phyloP scores from a whole-genome alignment of 139 green algal genomes.

The Chlorella sp. region DNA sequence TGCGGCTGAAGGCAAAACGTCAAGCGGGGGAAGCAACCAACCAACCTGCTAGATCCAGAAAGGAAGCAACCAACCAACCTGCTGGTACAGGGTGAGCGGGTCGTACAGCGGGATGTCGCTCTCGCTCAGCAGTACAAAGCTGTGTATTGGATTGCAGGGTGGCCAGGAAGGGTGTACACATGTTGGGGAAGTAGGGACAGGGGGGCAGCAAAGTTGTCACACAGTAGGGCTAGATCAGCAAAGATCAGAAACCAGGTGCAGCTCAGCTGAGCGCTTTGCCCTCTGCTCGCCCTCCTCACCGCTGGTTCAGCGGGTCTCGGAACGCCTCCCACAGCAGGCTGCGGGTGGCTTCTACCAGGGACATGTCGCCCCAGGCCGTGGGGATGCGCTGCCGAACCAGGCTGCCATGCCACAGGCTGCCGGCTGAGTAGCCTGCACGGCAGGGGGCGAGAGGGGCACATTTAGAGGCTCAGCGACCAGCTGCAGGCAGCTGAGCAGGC shows the following conservation, averaged over 20 bases:
- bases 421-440: conserved; percentile 7
- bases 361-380: conserved; percentile 27
- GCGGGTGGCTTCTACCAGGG: conserved; percentile 33
- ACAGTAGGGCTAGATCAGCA: too few species aligned
- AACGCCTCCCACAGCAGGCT: conserved; percentile 53
- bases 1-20: too few species aligned
- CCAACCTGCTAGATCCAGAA: too few species aligned
- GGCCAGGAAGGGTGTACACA: too few species aligned
- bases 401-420: conserved; percentile 17
- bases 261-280: too few species aligned
- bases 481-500: too few species aligned
- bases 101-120: conserved; percentile 44
- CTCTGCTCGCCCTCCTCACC: not conserved
- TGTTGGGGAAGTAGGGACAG: too few species aligned
- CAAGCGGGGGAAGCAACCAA: not conserved
- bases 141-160: too few species aligned
- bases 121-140: conserved; percentile 48
- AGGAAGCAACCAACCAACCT: conserved; percentile 2
- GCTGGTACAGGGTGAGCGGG: conserved; percentile 41
- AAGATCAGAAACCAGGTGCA: too few species aligned
- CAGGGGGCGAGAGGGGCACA: too few species aligned
- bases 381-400: not conserved
- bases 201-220: too few species aligned
- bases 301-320: conserved; percentile 51
- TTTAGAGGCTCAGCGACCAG: too few species aligned